These are phyloP conservation scores for Silene coronaria DNA, from an alignment of 179 eudicot species.

Conservation along the genomic window DNA sequence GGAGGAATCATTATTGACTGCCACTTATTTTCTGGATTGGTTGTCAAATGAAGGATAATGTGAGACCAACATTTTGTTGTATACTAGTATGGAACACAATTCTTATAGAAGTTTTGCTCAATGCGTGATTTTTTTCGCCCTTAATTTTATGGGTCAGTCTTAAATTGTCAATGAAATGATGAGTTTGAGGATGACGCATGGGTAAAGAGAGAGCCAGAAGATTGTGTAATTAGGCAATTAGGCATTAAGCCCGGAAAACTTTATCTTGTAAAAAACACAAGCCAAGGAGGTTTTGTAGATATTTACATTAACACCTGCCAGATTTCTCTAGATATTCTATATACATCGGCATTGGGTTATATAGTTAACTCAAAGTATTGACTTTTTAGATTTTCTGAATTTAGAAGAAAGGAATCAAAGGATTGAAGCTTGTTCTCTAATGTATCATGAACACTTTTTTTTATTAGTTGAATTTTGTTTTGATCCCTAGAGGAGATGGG, in stretches of 20 bases:
- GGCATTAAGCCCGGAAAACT: not conserved
- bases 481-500: not conserved
- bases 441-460: not conserved
- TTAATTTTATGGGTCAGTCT: not conserved
- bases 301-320: not conserved
- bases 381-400: not conserved
- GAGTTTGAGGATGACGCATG: not conserved
- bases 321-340: too few relatives aligned
- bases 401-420: conserved; percentile 3
- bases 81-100: not conserved
- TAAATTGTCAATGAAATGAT: not conserved
- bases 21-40: not conserved
- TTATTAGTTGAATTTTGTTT: not conserved
- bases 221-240: not conserved
- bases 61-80: not conserved
- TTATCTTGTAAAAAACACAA: conserved; percentile 2
- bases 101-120: not conserved
- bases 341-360: not conserved
- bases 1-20: conserved; percentile 1
- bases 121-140: not conserved
- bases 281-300: not conserved
- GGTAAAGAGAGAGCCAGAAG: not conserved
- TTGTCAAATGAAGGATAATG: not conserved
- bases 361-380: not conserved
- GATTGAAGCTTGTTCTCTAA: not conserved